Evolutionary conservation across 2,329 filamentous ascomycete genomes (phyloP).

Genomic region (Epichloe coenophiala): DNA sequence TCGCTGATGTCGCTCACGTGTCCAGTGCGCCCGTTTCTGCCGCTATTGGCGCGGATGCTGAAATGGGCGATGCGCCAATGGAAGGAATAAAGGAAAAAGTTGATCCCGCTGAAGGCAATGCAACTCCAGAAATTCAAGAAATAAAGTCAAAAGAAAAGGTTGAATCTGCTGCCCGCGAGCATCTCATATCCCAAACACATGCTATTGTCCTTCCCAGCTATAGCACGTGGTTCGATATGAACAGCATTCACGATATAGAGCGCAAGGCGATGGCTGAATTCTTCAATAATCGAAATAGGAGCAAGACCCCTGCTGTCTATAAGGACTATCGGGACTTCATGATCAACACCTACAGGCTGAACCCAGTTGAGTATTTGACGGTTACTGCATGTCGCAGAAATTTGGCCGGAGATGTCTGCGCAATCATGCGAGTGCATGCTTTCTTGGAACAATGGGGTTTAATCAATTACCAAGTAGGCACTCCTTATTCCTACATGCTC

Average conservation of each 20-base stretch:
- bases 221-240: constrained; percentile 99
- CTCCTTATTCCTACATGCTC: background rate
- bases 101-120: constrained; percentile 30
- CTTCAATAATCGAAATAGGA: constrained; percentile 95
- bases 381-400: constrained; percentile 94
- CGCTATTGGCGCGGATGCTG: constrained; percentile 57
- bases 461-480: constrained; percentile 87
- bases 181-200: constrained; percentile 86
- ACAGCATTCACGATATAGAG: constrained; percentile 78
- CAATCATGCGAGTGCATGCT: constrained; percentile 96
- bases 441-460: constrained; percentile 98
- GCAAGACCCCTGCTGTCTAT: constrained; percentile 94
- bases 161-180: constrained; percentile 78
- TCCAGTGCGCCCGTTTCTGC: constrained; percentile 45
- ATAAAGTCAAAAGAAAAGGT: constrained; percentile 66
- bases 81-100: constrained; percentile 33
- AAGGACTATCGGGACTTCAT: constrained; percentile 99
- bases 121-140: constrained; percentile 38
- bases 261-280: constrained; percentile 93
- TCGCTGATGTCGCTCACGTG: constrained; percentile 50
- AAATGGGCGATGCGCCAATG: constrained; percentile 57
- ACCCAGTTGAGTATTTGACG: constrained; percentile 90
- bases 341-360: constrained; percentile 97
- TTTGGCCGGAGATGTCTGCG: constrained; percentile 91
- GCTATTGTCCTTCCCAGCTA: constrained; percentile 95